These are phyloP conservation scores for Gigaspora rosea DNA, from an alignment of 192 early-diverging fungal species.

Conservation along the genomic window DNA sequence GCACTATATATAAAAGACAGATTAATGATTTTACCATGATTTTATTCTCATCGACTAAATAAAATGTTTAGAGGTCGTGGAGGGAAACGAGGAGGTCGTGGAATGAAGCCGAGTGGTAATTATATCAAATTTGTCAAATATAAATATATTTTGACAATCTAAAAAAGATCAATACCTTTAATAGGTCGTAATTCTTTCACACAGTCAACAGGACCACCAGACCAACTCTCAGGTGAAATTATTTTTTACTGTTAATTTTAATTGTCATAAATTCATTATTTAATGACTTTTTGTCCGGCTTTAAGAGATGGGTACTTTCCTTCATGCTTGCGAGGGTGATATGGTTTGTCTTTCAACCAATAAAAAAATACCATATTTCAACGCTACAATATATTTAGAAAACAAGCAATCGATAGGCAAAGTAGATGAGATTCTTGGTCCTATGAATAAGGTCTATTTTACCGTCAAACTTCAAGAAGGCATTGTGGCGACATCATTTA, in stretches of 20 bases:
- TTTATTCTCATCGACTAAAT: neutral
- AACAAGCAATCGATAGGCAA: slow-evolving; percentile 99
- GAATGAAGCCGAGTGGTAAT: neutral
- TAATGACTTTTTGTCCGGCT: neutral
- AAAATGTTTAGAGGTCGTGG: neutral
- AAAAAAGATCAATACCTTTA: neutral
- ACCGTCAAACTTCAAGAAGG: slow-evolving; percentile 96
- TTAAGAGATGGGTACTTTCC: slow-evolving; percentile 82
- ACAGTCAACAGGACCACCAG: neutral
- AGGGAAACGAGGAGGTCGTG: neutral
- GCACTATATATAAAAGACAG: neutral
- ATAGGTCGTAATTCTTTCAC: neutral
- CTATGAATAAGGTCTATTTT: slow-evolving; percentile 97
- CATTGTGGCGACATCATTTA: slow-evolving; percentile 90
- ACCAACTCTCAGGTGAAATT: neutral
- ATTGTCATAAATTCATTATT: neutral
- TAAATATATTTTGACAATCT: neutral
- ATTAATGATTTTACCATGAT: neutral
- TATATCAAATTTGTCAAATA: neutral
- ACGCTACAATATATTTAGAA: slow-evolving; percentile 96
- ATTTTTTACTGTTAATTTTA: neutral
- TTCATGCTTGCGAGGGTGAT: slow-evolving; percentile 96
- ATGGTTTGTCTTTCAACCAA: slow-evolving; percentile 93
- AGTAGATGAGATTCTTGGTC: slow-evolving; percentile 98
- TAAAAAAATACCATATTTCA: slow-evolving; percentile 96